Percentiles rank a stretch among this genome's conserved stretches.
phyloP scores from a whole-genome alignment of 2,329 filamentous ascomycete species.

The Tolypocladium pustulatum region DNA sequence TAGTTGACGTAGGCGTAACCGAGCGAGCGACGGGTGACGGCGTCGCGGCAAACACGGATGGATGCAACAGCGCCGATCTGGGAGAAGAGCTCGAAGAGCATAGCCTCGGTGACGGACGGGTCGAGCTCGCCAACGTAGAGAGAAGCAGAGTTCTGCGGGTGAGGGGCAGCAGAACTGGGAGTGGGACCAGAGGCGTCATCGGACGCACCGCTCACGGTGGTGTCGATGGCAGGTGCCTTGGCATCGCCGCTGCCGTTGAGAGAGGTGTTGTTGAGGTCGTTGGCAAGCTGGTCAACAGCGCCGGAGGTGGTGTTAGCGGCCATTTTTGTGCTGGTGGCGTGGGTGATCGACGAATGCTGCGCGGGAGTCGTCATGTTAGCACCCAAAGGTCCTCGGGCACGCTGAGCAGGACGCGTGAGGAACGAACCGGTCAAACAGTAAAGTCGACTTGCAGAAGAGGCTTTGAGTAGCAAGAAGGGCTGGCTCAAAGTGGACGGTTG shows the following conservation, averaged over 20 bases:
- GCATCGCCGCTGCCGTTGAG: conserved; percentile 59
- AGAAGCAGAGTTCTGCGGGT: conserved; percentile 88
- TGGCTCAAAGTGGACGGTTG: conserved; percentile 4
- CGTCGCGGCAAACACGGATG: conserved; percentile 98
- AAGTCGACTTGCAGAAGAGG: conserved; percentile 2
- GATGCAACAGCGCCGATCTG: conserved; percentile 98
- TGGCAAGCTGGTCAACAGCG: conserved; percentile 71
- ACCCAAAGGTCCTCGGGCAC: neutral
- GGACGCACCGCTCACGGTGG: conserved; percentile 48
- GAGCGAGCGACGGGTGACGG: conserved; percentile 94
- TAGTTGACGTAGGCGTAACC: conserved; percentile 99
- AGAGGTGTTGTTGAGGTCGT: conserved; percentile 63
- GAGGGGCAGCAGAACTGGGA: conserved; percentile 61
- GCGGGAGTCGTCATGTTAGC: conserved; percentile 1
- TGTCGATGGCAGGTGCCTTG: conserved; percentile 62
- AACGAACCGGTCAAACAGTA: neutral
- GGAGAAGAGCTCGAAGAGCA: conserved; percentile 99
- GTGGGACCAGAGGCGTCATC: conserved; percentile 56
- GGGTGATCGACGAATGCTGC: conserved; percentile 4
- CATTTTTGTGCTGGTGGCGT: conserved; percentile 35
- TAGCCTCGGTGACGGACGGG: conserved; percentile 94
- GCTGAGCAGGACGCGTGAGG: neutral
- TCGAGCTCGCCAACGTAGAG: conserved; percentile 99
- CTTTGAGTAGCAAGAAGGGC: conserved; percentile 12
- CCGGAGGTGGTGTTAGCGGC: conserved; percentile 45